Base-by-base conservation (phyloP, 352 stramenopile genomes). In the Globisporangium splendens region DNA sequence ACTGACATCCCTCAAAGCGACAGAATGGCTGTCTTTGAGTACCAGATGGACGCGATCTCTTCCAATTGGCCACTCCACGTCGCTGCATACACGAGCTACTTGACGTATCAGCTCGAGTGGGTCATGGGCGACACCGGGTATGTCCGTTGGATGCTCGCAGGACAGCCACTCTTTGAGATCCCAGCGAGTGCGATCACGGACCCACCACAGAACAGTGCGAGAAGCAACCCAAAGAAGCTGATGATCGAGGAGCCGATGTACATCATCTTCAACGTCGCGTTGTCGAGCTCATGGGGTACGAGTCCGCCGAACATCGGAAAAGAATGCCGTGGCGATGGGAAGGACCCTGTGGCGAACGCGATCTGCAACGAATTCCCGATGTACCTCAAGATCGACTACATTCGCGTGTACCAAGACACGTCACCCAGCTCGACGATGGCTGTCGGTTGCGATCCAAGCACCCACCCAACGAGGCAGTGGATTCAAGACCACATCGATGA, bases 241-340 rank as follows among this genome's bases (percentile, higher is more conserved):
- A 98, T 99, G 79, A 82, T 97, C 24, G 83, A 95, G 31, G 96
- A 99, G 66, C 96, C 96, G 0, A 91, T 96, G 77, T 98, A 98
- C 60, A 65, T 98, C 55, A 87, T 99, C 50, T 84, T 98, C 56
- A 99, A 98, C 72, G 97, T 96, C 21, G 96, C 96, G 8, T 77
- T 99, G 51, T 97, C 90, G 18, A 86, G 70, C 28, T 88, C 89
- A 31, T 98, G 95, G 96, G 82, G 83, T 15, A 65, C 85, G 0
- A 78, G 62, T 22, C 85, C 85, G 3, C 83, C 85, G 21, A 94
- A 94, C 59, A 46, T 83, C 0, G 75, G 73, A 8, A 66, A 77
- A 13, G 63, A 69, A 6, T 95, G 85, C 46, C 73, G 69, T 39
- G 79, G 79, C 0, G 70, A 86, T 22, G 75, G 76, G 13, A 50